A percentile compares a stretch with the other conserved stretches of the same genome.
Conservation (phyloP, 2,329 filamentous ascomycete genomes). For the Dothidotthia symphoricarpi region DNA sequence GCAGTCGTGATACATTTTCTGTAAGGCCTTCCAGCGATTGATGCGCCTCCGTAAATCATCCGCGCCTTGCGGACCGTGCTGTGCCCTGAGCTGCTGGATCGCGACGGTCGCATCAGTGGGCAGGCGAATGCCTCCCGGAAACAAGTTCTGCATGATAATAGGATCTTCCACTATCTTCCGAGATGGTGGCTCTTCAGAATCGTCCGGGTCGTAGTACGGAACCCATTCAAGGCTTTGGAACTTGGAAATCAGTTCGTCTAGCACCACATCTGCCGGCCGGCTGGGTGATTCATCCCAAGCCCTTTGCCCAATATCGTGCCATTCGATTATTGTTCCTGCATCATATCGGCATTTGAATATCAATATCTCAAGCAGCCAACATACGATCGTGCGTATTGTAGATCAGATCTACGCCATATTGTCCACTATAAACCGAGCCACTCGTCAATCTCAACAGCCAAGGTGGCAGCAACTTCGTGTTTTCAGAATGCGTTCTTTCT, state of each 20-base stretch:
- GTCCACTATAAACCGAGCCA: background rate
- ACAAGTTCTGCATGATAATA: conserved; percentile 8
- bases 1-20: conserved; percentile 3
- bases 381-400: conserved; percentile 6
- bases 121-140: conserved; percentile 1
- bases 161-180: conserved; percentile 5
- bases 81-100: conserved; percentile 2
- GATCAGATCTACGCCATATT: conserved; percentile 6
- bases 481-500: conserved; percentile 2
- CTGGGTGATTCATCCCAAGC: conserved; percentile 7
- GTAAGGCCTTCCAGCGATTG: conserved; percentile 3
- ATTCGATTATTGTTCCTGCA: conserved; percentile 8
- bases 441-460: conserved; percentile 9
- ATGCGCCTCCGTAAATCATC: background rate
- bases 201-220: conserved; percentile 3
- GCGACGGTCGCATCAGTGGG: conserved; percentile 1
- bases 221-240: conserved; percentile 9
- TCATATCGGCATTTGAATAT: background rate
- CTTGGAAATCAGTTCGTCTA: conserved; percentile 2
- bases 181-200: background rate
- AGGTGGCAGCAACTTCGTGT: conserved; percentile 3
- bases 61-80: background rate
- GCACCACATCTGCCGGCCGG: conserved; percentile 3
- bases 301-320: conserved; percentile 2
- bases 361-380: background rate